phyloP scores from a whole-genome alignment of 768 basidiomycete genomes.

The Pulveroboletus frians region DNA sequence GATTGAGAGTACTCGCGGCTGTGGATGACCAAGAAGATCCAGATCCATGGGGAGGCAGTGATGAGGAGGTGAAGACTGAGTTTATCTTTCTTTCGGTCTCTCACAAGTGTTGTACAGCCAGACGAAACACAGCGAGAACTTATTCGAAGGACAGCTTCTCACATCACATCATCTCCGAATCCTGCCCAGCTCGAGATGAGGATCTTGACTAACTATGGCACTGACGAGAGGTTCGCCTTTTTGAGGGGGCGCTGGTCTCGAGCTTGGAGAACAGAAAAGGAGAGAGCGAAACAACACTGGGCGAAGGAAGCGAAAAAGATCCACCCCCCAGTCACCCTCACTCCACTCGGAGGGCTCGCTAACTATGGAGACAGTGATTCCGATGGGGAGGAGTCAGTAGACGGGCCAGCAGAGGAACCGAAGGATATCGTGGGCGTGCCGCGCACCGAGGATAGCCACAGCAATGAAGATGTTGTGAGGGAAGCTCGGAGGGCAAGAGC shows the following conservation, averaged over 20 bases:
- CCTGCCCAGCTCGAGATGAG: conserved; percentile 81
- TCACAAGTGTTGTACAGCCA: conserved; percentile 38
- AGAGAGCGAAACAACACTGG: conserved; percentile 33
- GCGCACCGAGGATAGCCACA: neutral
- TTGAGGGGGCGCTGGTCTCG: conserved; percentile 69
- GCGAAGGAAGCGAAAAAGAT: conserved; percentile 23
- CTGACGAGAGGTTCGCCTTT: conserved; percentile 76
- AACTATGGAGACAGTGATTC: conserved; percentile 58
- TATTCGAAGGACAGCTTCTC: conserved; percentile 70
- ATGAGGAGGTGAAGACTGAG: conserved; percentile 54
- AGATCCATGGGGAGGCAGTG: conserved; percentile 62
- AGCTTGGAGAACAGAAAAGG: conserved; percentile 57
- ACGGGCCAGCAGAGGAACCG: conserved; percentile 11
- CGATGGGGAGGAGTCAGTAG: conserved; percentile 31
- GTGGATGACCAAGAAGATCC: conserved; percentile 39
- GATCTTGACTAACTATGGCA: conserved; percentile 81
- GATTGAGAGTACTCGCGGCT: conserved; percentile 52
- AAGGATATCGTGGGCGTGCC: neutral
- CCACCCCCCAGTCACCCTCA: neutral
- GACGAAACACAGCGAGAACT: conserved; percentile 55
- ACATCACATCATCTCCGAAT: conserved; percentile 67
- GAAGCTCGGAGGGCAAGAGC: conserved; percentile 52
- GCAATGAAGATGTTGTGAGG: conserved; percentile 21
- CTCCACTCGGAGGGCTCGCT: conserved; percentile 48
- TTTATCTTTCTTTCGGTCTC: neutral